phyloP scores from a whole-genome alignment of 495 filamentous ascomycete genomes.

The Apiosordaria backusii region DNA sequence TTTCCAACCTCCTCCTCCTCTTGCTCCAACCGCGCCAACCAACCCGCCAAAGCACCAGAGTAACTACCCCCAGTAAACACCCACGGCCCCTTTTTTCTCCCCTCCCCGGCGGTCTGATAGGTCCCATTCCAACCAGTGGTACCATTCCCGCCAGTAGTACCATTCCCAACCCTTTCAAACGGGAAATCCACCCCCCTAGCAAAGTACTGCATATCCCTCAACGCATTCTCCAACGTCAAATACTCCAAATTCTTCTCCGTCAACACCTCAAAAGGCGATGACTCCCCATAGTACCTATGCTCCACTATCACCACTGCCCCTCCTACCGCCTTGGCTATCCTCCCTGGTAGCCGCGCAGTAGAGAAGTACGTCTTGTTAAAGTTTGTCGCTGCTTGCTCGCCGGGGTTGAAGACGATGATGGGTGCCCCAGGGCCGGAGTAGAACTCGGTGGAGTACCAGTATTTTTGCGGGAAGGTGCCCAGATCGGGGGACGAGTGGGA shows the following conservation, averaged over 20 bases:
- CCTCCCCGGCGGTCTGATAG: too few species aligned
- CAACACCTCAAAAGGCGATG: constrained; percentile 55
- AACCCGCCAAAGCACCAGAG: constrained; percentile 59
- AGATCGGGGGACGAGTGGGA: constrained; percentile 31
- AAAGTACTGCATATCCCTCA: constrained; percentile 61
- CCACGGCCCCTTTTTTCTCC: constrained; percentile 50
- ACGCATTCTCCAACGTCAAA: constrained; percentile 59
- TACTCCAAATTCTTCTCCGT: constrained; percentile 56
- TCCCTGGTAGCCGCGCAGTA: constrained; percentile 40
- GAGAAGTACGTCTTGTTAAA: constrained; percentile 47
- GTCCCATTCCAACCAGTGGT: too few species aligned
- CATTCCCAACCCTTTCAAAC: constrained; percentile 52
- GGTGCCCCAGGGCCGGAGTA: constrained; percentile 34
- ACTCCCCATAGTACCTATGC: constrained; percentile 61
- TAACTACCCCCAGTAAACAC: constrained; percentile 63
- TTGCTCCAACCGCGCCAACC: constrained; percentile 48
- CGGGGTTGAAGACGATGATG: constrained; percentile 50
- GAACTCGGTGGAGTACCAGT: constrained; percentile 33
- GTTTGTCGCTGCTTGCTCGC: constrained; percentile 50
- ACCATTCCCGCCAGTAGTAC: constrained; percentile 46
- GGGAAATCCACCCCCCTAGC: constrained; percentile 55
- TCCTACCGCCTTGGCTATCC: constrained; percentile 51
- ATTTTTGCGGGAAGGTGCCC: constrained; percentile 36
- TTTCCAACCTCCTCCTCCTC: constrained; percentile 51
- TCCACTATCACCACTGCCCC: constrained; percentile 57